Percentiles rank a stretch among this genome's conserved stretches.
Conservation (phyloP, 345 rosid genomes). For the Reutealis trisperma region DNA sequence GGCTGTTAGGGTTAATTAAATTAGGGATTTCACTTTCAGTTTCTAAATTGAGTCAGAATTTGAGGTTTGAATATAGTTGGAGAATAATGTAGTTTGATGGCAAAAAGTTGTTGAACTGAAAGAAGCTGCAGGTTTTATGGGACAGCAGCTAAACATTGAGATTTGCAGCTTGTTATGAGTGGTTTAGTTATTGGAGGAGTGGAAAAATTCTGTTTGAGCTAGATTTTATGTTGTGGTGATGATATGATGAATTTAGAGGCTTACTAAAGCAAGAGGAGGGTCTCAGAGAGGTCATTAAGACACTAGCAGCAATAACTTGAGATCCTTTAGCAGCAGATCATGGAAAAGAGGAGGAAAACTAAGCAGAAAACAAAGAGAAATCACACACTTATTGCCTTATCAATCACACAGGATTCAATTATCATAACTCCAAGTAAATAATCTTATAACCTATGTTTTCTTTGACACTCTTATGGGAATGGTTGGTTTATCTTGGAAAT, state of each 20-base stretch:
- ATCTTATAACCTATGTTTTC: not conserved
- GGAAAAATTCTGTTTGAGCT: not conserved
- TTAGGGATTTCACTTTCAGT: not conserved
- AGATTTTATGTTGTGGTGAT: not conserved
- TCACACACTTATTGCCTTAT: not conserved
- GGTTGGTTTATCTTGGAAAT: no score
- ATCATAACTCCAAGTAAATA: not conserved
- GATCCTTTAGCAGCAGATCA: not conserved
- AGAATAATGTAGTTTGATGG: not conserved
- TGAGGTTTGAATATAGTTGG: not conserved
- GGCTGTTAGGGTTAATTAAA: not conserved
- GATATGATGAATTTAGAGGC: constrained; percentile 10
- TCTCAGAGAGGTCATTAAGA: not conserved
- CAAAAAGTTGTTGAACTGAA: not conserved
- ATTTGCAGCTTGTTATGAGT: not conserved
- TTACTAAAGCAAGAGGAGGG: not conserved
- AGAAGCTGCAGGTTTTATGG: not conserved
- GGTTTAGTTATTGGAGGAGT: not conserved
- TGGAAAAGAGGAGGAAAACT: not conserved
- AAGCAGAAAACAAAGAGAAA: not conserved
- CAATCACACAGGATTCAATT: not conserved
- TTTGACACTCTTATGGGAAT: not conserved
- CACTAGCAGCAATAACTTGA: no score
- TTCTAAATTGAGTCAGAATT: not conserved
- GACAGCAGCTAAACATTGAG: not conserved